Evolutionary conservation across 768 basidiomycete species (phyloP), one percentile per base, ranked within the genome.

Genomic region (Leccinum olivaceopallidum): DNA sequence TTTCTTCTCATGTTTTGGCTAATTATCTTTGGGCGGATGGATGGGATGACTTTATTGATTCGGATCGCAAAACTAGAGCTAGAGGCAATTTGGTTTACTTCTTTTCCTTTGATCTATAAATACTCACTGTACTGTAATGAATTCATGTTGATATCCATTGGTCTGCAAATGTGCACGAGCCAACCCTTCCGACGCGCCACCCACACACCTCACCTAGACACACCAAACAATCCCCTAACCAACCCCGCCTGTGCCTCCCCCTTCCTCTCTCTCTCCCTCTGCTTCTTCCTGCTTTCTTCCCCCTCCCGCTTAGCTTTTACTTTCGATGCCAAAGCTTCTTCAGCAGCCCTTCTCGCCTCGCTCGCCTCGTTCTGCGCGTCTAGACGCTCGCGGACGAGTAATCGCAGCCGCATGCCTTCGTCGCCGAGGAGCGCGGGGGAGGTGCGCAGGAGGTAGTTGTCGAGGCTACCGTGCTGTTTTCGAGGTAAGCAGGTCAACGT

Each of bases 391-490:
- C 74, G 70, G 18, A 79, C 69, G 32, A 71, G 71, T 14, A 79
- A 57, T 7, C 87, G 79, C 28, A 89, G 65, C 30, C 77, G 76
- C 76, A 79, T 79, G 6, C 79, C 78, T 58, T 80, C 76, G 6
- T 71, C 65, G 10, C 79, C 76, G 2, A 79, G 72, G 18, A 76
- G 65, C 28, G 72, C 60, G 2, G 77, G 73, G n/a, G 75, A 73
- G 2, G 80, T 81, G 12, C 78, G 79, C 51, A 81, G 74, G 18
- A 91, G 76, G 69, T 91, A 92, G 44, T 84, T 81, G 67, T 92
- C 90, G 32, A 92, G 71, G 8, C 88, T 86, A n/a, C 87, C 87
- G 63, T 86, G 78, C 88, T 88, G 0, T 47, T 47, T 9, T 47
- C 44, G n/a, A 47, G 5, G 20, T 0, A 8, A 4, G 0, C 28